Conservation (phyloP, 805 yeast genomes). For the Lachancea quebecensis region DNA sequence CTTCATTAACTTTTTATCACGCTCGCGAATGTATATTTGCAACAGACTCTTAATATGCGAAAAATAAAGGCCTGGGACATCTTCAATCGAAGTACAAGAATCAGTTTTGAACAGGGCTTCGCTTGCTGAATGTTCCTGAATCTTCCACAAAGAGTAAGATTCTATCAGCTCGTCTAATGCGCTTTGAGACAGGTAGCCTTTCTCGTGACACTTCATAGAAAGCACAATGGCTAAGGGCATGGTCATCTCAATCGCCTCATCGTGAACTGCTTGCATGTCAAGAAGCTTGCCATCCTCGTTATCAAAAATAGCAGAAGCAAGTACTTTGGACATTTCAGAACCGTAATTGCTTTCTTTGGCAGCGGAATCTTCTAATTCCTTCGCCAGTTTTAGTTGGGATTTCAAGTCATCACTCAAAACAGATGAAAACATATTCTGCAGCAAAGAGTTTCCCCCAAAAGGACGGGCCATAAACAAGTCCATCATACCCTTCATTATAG, state of each 20-base stretch:
- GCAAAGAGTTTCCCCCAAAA: conserved; percentile 55
- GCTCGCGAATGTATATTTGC: conserved; percentile 55
- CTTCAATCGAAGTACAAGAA: conserved; percentile 18
- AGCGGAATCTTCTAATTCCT: conserved; percentile 39
- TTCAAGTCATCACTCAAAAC: conserved; percentile 69
- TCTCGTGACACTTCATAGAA: conserved; percentile 20
- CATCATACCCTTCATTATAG: conserved; percentile 68
- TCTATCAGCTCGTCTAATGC: conserved; percentile 26
- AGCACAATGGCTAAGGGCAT: conserved; percentile 25
- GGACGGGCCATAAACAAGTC: conserved; percentile 81
- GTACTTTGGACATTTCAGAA: conserved; percentile 22
- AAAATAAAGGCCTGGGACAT: conserved; percentile 37
- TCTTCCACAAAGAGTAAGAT: conserved; percentile 27
- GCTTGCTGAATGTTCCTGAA: conserved; percentile 12
- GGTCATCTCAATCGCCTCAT: conserved; percentile 25
- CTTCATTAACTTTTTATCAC: conserved; percentile 69
- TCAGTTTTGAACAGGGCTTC: conserved; percentile 8
- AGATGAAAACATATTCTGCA: conserved; percentile 70
- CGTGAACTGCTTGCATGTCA: conserved; percentile 26
- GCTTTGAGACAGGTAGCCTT: conserved; percentile 15
- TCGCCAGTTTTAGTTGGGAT: conserved; percentile 49
- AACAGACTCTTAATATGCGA: conserved; percentile 54
- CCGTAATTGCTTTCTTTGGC: conserved; percentile 17
- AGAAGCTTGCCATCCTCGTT: conserved; percentile 28
- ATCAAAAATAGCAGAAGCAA: conserved; percentile 30